These are phyloP conservation scores for Aspergillus steynii DNA, from an alignment of 495 filamentous ascomycete species.

Conservation along the genomic window DNA sequence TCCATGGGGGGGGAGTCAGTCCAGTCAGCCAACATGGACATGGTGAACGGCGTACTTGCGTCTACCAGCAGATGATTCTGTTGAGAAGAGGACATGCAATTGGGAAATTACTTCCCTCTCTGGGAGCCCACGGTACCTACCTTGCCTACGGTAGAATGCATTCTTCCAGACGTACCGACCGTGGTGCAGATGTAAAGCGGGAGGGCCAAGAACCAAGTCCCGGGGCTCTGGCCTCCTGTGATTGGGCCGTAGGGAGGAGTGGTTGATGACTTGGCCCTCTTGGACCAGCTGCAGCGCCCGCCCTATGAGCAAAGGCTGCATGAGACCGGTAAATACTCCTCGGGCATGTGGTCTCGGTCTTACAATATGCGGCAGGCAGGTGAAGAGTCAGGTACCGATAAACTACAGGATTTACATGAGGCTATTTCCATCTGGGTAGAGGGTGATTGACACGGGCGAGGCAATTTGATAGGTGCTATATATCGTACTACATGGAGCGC, in stretches of 20 bases:
- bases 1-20: neutral
- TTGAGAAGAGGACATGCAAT: neutral
- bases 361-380: neutral
- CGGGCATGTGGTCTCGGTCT: neutral
- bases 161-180: too few relatives aligned
- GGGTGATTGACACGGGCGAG: too few relatives aligned
- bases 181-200: neutral
- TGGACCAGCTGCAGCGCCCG: conserved; percentile 8
- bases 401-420: neutral
- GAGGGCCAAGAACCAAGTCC: conserved; percentile 10
- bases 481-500: too few relatives aligned
- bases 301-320: conserved; percentile 9
- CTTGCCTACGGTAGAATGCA: neutral
- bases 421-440: neutral
- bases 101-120: neutral
- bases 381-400: neutral
- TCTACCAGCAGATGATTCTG: neutral
- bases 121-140: neutral
- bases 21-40: neutral
- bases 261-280: conserved; percentile 17
- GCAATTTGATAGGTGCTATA: too few relatives aligned
- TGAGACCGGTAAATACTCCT: conserved; percentile 1
- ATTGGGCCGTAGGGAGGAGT: conserved; percentile 7
- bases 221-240: neutral
- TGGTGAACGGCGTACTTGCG: neutral